These are phyloP conservation scores for Leptomonas seymouri DNA, from an alignment of 208 protist genomes.

Conservation along the genomic window DNA sequence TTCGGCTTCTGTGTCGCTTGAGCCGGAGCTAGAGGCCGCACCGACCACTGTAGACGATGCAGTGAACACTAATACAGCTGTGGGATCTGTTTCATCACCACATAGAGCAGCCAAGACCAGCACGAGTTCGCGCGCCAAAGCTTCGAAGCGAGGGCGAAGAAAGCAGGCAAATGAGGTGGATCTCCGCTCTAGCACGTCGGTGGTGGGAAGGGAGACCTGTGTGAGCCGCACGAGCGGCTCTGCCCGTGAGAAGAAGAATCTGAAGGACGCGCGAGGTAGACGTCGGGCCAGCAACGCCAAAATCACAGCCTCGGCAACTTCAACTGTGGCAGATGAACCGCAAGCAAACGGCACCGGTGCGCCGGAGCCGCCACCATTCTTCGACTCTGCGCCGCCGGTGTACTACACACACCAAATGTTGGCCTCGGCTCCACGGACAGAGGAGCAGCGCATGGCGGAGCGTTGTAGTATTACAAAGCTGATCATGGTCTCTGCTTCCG, in stretches of 20 bases:
- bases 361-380: constrained; percentile 4
- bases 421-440: constrained; percentile 26
- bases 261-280: background rate
- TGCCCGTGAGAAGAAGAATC: background rate
- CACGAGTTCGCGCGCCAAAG: background rate
- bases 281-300: background rate
- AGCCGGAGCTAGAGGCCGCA: constrained; percentile 15
- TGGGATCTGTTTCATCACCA: background rate
- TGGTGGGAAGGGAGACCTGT: background rate
- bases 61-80: background rate
- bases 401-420: constrained; percentile 40
- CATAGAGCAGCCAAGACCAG: constrained; percentile 3
- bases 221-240: background rate
- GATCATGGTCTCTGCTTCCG: constrained; percentile 78
- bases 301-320: background rate
- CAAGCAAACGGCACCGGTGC: background rate
- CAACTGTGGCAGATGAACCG: background rate
- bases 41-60: background rate
- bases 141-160: constrained; percentile 4
- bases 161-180: background rate
- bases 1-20: constrained; percentile 3
- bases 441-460: constrained; percentile 65
- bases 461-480: constrained; percentile 83
- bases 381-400: constrained; percentile 22
- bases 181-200: background rate